phyloP scores from a whole-genome alignment of 2,329 filamentous ascomycete species.

The Nemania bipapillata region DNA sequence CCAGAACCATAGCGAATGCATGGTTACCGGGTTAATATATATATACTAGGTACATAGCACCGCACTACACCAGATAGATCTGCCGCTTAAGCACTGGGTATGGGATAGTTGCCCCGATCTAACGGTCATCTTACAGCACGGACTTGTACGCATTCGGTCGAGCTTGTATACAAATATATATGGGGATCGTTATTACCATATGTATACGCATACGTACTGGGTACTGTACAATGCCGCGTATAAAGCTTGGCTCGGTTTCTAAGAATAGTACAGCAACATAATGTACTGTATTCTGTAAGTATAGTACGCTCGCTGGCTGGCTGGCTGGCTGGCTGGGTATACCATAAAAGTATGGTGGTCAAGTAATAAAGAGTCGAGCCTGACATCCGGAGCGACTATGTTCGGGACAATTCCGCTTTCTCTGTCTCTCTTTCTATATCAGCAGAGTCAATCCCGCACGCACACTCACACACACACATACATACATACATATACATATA shows the following conservation, averaged over 20 bases:
- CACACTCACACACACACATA: no score
- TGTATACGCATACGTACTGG: neutral
- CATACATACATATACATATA: neutral
- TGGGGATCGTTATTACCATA: neutral
- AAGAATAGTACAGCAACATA: conserved; percentile 2
- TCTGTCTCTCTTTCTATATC: no score
- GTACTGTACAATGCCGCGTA: conserved; percentile 2
- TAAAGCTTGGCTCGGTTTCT: neutral
- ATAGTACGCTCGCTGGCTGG: neutral
- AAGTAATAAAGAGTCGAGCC: conserved; percentile 22
- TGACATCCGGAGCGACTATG: conserved; percentile 33
- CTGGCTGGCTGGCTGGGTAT: no score
- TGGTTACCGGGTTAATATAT: conserved; percentile 27
- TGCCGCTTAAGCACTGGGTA: conserved; percentile 29
- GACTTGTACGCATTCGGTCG: conserved; percentile 21
- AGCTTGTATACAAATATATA: conserved; percentile 18
- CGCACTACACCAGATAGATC: conserved; percentile 30
- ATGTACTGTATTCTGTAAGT: neutral
- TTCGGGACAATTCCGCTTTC: conserved; percentile 32
- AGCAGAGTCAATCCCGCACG: neutral
- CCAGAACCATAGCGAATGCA: conserved; percentile 20
- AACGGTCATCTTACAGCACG: conserved; percentile 30
- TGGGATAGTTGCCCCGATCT: conserved; percentile 31
- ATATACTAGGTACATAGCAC: neutral
- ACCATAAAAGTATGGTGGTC: neutral